phyloP scores from a whole-genome alignment of 805 yeast species.

The Candida nitratophila region DNA sequence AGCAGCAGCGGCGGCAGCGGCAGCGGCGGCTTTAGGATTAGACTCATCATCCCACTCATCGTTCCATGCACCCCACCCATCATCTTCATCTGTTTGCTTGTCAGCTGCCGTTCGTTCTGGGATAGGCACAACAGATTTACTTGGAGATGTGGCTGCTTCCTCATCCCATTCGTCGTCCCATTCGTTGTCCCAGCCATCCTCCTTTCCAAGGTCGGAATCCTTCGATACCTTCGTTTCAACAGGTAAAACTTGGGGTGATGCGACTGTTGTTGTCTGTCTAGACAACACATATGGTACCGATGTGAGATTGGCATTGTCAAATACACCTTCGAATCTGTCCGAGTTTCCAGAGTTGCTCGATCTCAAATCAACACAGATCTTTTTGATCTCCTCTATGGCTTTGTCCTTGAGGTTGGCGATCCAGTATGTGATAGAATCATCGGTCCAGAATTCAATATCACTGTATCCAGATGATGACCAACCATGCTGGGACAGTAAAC shows the following conservation, averaged over 20 bases:
- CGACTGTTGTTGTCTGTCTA: background rate
- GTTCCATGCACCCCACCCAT: conserved; percentile 22
- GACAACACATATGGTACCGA: background rate
- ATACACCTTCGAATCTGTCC: conserved; percentile 6
- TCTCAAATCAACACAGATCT: conserved; percentile 10
- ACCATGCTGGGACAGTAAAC: conserved; percentile 14
- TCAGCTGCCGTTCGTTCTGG: background rate
- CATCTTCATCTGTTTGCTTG: background rate
- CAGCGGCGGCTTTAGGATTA: background rate
- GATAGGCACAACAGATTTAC: too few species aligned
- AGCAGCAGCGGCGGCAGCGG: background rate
- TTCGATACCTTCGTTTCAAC: background rate
- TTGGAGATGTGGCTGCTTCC: too few species aligned
- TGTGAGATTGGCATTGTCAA: background rate
- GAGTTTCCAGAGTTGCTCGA: conserved; percentile 4
- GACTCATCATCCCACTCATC: conserved; percentile 21
- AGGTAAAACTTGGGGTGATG: background rate
- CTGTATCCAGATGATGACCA: conserved; percentile 25
- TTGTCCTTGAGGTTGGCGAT: conserved; percentile 16
- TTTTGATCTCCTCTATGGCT: conserved; percentile 20
- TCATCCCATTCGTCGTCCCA: conserved; percentile 14
- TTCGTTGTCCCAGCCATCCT: conserved; percentile 18
- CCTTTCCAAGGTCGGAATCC: background rate
- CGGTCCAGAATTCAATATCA: conserved; percentile 28
- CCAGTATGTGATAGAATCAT: conserved; percentile 23